Conservation (phyloP, 2,329 filamentous ascomycete species). For the Reticulascus tulasneorum region DNA sequence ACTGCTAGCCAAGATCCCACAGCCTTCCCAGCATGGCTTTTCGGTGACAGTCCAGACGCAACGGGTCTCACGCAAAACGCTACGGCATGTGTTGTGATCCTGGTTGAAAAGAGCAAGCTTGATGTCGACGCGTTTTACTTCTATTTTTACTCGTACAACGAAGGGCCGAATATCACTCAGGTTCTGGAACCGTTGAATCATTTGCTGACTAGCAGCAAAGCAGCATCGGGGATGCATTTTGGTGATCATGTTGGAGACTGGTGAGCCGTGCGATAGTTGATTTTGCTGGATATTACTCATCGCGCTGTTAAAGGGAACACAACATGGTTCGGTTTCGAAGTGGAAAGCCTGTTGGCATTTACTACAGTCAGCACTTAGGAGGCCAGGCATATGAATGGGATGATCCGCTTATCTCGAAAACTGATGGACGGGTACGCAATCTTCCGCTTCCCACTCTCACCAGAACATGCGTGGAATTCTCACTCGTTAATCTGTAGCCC, state of each 20-base stretch:
- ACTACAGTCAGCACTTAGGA: conserved; percentile 23
- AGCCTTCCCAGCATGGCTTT: conserved; percentile 21
- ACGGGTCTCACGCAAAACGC: conserved; percentile 18
- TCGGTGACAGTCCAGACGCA: conserved; percentile 20
- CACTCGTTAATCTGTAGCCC: conserved; percentile 18
- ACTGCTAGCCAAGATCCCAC: conserved; percentile 24
- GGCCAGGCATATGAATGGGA: conserved; percentile 23
- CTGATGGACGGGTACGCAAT: conserved; percentile 20
- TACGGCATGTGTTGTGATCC: conserved; percentile 24
- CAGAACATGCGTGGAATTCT: neutral
- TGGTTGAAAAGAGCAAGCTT: conserved; percentile 21
- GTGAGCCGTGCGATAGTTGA: neutral
- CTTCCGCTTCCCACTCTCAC: neutral
- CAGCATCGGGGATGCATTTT: conserved; percentile 20
- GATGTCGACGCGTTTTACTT: conserved; percentile 29
- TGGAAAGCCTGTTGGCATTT: conserved; percentile 22
- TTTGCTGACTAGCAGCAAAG: conserved; percentile 14
- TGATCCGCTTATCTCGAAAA: conserved; percentile 18
- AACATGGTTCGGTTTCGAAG: conserved; percentile 27
- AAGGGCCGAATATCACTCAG: conserved; percentile 26
- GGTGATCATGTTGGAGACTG: conserved; percentile 25
- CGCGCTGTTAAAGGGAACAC: conserved; percentile 19
- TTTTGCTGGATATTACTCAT: neutral
- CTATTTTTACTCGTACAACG: conserved; percentile 30
- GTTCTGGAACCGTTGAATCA: conserved; percentile 24